These are phyloP conservation scores for Astragalus glycyphyllos DNA, from an alignment of 306 rosid genomes.

Conservation along the genomic window DNA sequence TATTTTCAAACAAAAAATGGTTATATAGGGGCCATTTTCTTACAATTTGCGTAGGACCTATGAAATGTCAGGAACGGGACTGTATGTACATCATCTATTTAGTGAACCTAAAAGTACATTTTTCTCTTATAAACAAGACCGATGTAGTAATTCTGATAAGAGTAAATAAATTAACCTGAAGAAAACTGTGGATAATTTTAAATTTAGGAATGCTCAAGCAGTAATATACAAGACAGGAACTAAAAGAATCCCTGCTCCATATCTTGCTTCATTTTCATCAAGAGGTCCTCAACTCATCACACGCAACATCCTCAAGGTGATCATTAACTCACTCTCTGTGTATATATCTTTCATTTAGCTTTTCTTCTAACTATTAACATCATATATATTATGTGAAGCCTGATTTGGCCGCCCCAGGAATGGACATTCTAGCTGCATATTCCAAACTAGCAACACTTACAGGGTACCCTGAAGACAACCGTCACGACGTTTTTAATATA, in stretches of 20 bases:
- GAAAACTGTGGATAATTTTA: conserved; percentile 3
- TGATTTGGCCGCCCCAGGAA: conserved; percentile 84
- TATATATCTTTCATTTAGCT: neutral
- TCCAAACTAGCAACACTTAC: conserved; percentile 53
- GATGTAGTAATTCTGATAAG: no score
- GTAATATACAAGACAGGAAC: conserved; percentile 57
- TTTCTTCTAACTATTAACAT: conserved; percentile 1
- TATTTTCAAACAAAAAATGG: no score
- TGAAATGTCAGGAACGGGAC: no score
- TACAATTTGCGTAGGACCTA: no score
- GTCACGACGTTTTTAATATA: conserved; percentile 56
- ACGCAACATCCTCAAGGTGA: conserved; percentile 73
- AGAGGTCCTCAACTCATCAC: conserved; percentile 71
- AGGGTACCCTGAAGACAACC: conserved; percentile 52
- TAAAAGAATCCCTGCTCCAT: conserved; percentile 54
- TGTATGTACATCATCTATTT: no score
- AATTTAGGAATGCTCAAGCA: conserved; percentile 65
- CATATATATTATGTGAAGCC: conserved; percentile 60
- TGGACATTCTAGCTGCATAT: conserved; percentile 77
- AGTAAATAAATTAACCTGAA: neutral
- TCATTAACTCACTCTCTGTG: neutral
- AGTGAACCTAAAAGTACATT: no score
- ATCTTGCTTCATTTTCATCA: conserved; percentile 74
- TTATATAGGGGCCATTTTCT: no score
- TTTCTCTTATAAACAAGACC: no score